These are phyloP conservation scores for Trametes coccinea DNA, from an alignment of 768 basidiomycete genomes.

Conservation along the genomic window DNA sequence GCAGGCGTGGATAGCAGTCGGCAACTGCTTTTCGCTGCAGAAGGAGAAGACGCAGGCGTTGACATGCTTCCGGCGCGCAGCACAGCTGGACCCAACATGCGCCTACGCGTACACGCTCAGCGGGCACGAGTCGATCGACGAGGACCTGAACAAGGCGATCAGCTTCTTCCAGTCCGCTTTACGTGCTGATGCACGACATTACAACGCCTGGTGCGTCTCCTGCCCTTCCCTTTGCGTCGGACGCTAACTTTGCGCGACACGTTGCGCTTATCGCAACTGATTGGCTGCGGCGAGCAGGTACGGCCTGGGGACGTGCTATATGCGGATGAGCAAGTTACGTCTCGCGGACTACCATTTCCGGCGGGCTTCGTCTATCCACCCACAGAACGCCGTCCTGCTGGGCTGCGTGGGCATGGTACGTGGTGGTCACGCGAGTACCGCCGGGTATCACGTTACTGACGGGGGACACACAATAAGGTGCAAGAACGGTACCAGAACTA, in stretches of 20 bases:
- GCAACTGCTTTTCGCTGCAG: slow-evolving; percentile 93
- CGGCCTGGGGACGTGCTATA: slow-evolving; percentile 96
- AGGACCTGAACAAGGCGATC: slow-evolving; percentile 90
- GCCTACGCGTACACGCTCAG: slow-evolving; percentile 96
- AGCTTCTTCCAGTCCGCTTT: slow-evolving; percentile 91
- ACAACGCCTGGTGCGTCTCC: slow-evolving; percentile 90
- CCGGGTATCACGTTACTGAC: slow-evolving; percentile 12
- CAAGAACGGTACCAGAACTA: slow-evolving; percentile 84
- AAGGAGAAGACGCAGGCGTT: slow-evolving; percentile 93
- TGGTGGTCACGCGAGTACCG: slow-evolving; percentile 25
- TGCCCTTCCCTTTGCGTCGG: neutral
- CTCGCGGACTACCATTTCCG: slow-evolving; percentile 97
- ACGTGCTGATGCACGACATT: slow-evolving; percentile 89
- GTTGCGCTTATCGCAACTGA: slow-evolving; percentile 23
- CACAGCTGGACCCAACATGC: slow-evolving; percentile 83
- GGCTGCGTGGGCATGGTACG: slow-evolving; percentile 96
- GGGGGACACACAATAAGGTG: slow-evolving; percentile 49
- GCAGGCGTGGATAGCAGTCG: slow-evolving; percentile 94
- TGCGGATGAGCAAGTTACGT: slow-evolving; percentile 89
- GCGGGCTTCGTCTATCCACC: slow-evolving; percentile 89
- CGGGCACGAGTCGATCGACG: slow-evolving; percentile 96
- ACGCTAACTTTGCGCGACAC: slow-evolving; percentile 6
- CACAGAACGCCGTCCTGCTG: slow-evolving; percentile 91
- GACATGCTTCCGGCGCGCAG: slow-evolving; percentile 91
- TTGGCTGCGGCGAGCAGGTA: slow-evolving; percentile 61